A percentile compares a stretch with the other conserved stretches of the same genome.
Conservation (phyloP, 257 asterid genomes). For the Petunia secreta region DNA sequence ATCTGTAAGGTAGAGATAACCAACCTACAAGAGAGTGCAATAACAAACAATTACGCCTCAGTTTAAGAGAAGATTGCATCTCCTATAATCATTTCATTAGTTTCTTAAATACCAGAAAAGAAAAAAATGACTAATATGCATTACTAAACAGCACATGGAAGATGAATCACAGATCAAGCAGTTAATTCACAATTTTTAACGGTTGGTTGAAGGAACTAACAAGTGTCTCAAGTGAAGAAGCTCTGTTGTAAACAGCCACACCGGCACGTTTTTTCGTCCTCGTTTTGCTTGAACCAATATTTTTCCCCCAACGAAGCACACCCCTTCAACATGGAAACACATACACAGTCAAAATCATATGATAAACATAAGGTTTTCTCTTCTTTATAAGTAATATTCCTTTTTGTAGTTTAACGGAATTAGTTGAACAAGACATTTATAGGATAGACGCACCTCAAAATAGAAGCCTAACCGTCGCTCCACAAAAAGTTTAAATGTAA, state of each 20-base stretch:
- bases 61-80: background rate
- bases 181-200: background rate
- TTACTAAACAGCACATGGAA: background rate
- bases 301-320: slow-evolving; percentile 97
- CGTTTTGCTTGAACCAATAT: slow-evolving; percentile 84
- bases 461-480: background rate
- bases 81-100: background rate
- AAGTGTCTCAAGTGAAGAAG: slow-evolving; percentile 93
- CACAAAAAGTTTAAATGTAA: background rate
- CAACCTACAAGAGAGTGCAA: slow-evolving; percentile 56
- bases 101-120: background rate
- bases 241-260: slow-evolving; percentile 91
- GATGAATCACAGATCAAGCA: background rate
- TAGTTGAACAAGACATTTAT: background rate
- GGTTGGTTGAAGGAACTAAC: slow-evolving; percentile 50
- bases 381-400: background rate
- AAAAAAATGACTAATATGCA: background rate
- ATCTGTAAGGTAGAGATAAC: slow-evolving; percentile 86
- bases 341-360: slow-evolving; percentile 12
- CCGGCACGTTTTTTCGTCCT: slow-evolving; percentile 94
- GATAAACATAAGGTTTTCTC: background rate
- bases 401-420: background rate
- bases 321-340: slow-evolving; percentile 49
- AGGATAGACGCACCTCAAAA: background rate
- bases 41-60: slow-evolving; percentile 5